Percentiles rank a stretch among this genome's conserved stretches.
phyloP scores from a whole-genome alignment of 257 asterid genomes.

The Capsicum rhomboideum region DNA sequence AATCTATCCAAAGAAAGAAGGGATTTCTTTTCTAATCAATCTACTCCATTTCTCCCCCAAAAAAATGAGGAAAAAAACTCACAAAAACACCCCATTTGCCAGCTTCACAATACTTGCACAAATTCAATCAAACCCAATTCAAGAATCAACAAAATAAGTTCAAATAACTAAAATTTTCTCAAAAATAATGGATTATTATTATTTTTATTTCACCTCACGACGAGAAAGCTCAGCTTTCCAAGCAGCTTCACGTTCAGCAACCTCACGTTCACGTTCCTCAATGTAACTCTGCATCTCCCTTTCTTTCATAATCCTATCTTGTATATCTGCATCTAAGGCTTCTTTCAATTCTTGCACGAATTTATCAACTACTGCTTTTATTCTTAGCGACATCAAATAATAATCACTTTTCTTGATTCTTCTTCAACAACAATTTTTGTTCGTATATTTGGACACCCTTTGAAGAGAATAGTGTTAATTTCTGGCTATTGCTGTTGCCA shows the following conservation, averaged over 20 bases:
- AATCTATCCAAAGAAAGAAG: not conserved
- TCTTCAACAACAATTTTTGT: not conserved
- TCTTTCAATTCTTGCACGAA: constrained; percentile 94
- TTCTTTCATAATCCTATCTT: constrained; percentile 94
- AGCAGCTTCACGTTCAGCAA: constrained; percentile 98
- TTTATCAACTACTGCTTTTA: constrained; percentile 88
- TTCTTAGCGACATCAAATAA: constrained; percentile 72
- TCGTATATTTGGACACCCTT: not conserved
- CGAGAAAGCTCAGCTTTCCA: constrained; percentile 99
- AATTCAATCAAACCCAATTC: not conserved
- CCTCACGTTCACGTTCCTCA: constrained; percentile 95
- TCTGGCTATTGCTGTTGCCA: not conserved
- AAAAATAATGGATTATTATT: not conserved
- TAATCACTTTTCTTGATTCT: not conserved
- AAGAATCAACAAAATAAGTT: not conserved
- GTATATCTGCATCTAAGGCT: constrained; percentile 93
- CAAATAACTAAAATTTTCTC: not conserved
- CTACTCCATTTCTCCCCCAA: not conserved
- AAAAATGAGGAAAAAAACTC: not conserved
- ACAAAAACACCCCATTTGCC: not conserved
- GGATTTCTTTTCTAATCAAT: not conserved
- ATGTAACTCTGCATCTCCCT: constrained; percentile 99
- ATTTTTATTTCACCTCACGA: constrained; percentile 58
- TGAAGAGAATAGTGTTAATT: not conserved
- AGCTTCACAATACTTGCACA: not conserved